Evolutionary conservation across 345 rosid genomes (phyloP), one percentile per base, ranked within the genome.

Genomic region (Viola odorata): DNA sequence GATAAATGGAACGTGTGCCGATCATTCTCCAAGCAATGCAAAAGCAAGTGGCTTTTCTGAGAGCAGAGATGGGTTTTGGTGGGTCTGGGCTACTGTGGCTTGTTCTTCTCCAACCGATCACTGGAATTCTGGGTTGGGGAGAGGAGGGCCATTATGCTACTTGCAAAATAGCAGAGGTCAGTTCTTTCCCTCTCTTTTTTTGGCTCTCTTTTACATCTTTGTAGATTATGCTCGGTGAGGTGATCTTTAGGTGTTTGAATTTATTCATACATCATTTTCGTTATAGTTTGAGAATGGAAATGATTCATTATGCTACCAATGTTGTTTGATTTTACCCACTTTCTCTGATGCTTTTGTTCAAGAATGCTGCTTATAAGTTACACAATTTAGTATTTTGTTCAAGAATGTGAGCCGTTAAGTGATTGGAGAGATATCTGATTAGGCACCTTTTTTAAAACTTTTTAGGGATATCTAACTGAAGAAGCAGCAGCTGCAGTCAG

Each of bases 161-260:
- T 71, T 91, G 98, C 82, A 87, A 81, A 71, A 81, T 91, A 50
- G 98, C 98, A 13, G 96, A 92, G 94, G 96, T 82, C 0, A 75
- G 64, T 17, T 23, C 10, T 57, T 42, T 7, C 12, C 13, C 62
- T 36, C 6, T 4, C 45, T 50, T 39, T 12, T 17, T 39, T 51
- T 41, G 0, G 17, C 42, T 5, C 50, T n/a, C n/a, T n/a, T n/a
- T n/a, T n/a, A n/a, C n/a, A n/a, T n/a, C n/a, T n/a, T n/a, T n/a
- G n/a, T n/a, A n/a, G n/a, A n/a, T n/a, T n/a, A 45, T 45, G 3
- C 3, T n/a, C 50, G 4, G 12, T 45, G 12, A 3, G 5, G 7
- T 45, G 8, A 8, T 45, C 10, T 3, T 45, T 45, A 8, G 12
- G 12, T 45, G 50, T 55, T 9, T 6, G 7, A 0, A 53, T 58